A percentile compares a stretch with the other conserved stretches of the same genome.
Evolutionary conservation across 305 asterid genomes (phyloP).

Genomic region (Lippia alba): DNA sequence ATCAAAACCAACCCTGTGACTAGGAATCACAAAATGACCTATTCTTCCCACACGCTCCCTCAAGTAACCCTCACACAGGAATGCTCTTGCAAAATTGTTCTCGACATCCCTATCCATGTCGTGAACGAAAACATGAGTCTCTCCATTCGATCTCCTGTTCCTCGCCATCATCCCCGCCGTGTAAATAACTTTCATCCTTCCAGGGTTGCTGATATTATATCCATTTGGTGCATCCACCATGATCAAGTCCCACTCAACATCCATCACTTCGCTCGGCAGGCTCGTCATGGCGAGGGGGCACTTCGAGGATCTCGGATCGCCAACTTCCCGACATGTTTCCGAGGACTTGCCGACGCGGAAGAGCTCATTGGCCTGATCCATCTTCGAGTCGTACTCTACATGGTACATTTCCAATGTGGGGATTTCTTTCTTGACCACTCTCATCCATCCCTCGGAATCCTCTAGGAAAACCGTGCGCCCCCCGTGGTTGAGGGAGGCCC

Average conservation of each 20-base stretch:
- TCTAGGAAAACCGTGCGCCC: conserved; percentile 48
- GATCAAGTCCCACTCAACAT: conserved; percentile 57
- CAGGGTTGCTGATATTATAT: conserved; percentile 40
- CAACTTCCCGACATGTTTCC: conserved; percentile 40
- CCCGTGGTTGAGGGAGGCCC: conserved; percentile 57
- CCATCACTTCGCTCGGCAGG: conserved; percentile 42
- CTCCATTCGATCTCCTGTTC: conserved; percentile 43
- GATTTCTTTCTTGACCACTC: conserved; percentile 29
- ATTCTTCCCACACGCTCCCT: conserved; percentile 15
- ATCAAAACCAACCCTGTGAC: conserved; percentile 16
- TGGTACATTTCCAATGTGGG: conserved; percentile 49
- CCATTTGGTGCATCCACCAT: conserved; percentile 70
- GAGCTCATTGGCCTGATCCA: conserved; percentile 47
- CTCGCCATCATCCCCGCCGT: conserved; percentile 55
- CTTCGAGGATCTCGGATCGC: conserved; percentile 50
- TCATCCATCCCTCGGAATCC: conserved; percentile 47
- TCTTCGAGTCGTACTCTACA: conserved; percentile 44
- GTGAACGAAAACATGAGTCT: conserved; percentile 58
- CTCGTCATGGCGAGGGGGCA: conserved; percentile 48
- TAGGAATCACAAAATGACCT: conserved; percentile 34
- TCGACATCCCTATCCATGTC: conserved; percentile 38
- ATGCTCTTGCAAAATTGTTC: conserved; percentile 34
- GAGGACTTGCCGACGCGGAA: conserved; percentile 31
- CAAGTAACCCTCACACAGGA: conserved; percentile 34
- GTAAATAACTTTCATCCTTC: conserved; percentile 58